phyloP scores from a whole-genome alignment of 164 flowering plant species.

The Aristolochia contorta region DNA sequence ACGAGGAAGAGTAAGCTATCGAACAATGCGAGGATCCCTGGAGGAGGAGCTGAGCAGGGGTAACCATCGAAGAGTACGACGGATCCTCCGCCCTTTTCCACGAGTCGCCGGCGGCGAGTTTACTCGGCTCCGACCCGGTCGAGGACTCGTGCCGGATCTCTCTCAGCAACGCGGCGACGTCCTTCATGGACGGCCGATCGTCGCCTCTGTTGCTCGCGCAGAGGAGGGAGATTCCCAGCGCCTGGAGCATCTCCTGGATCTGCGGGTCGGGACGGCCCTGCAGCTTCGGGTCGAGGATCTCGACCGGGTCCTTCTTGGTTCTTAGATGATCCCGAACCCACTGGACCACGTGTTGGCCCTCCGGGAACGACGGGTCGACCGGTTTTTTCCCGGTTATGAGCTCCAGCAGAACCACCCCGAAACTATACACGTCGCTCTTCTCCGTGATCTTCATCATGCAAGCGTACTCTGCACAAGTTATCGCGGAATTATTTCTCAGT shows the following conservation, averaged over 20 bases:
- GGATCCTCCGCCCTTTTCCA: constrained; percentile 16
- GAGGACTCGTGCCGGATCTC: constrained; percentile 53
- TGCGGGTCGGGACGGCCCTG: constrained; percentile 73
- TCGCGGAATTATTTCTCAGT: neutral
- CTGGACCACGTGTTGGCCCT: constrained; percentile 71
- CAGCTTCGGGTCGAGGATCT: constrained; percentile 68
- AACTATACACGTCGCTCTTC: constrained; percentile 95
- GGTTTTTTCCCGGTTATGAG: constrained; percentile 90
- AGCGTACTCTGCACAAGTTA: constrained; percentile 55
- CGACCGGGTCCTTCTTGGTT: constrained; percentile 31
- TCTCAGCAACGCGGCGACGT: constrained; percentile 82
- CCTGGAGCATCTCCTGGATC: constrained; percentile 86
- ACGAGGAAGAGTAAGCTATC: constrained; percentile 46
- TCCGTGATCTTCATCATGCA: constrained; percentile 66
- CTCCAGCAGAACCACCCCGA: constrained; percentile 83
- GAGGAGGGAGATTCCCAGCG: constrained; percentile 72
- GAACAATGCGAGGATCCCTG: constrained; percentile 57
- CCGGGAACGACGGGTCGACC: constrained; percentile 78
- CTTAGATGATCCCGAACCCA: constrained; percentile 72
- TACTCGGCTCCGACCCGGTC: constrained; percentile 29
- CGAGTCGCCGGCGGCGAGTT: constrained; percentile 12
- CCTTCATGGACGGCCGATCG: constrained; percentile 89
- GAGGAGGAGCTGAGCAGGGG: constrained; percentile 38
- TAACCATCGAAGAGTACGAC: constrained; percentile 29
- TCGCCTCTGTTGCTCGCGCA: constrained; percentile 50